Base-by-base conservation (phyloP, 177 flowering plant genomes). In the Vitis hybrid region DNA sequence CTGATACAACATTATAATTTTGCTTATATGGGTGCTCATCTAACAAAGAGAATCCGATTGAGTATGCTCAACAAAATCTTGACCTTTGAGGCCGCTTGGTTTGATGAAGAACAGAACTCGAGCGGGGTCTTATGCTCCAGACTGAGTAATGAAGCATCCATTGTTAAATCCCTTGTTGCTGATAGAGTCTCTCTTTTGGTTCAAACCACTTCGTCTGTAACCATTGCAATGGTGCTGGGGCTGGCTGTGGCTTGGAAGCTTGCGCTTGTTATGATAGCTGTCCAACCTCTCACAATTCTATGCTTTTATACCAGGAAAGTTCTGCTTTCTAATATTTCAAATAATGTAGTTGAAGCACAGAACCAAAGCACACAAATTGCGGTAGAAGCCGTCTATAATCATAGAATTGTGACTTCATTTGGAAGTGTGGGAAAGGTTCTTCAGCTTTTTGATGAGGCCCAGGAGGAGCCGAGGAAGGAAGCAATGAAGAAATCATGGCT, bases 51-150 rank as follows among this genome's bases (percentile, higher is more conserved):
- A 70, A 82, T 94, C 18, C 75, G 98, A 11, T 58, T 86, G 51
- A 73, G 71, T 58, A 90, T 90, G 97, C 93, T 94, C 0, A 85
- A 84, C 61, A 94, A 92, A 76, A 87, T 94, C 62, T 70, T 94
- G 30, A 76, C 88, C 0, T 94, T 94, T 48, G 98, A 94, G 70
- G 66, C 90, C 3, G 97, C 94, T 5, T 92, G 98, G 98, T 94
- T 94, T 51, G 98, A 94, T 59, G 88, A 90, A 30, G 97, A 91
- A 49, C 64, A 82, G 15, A 92, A 94, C 66, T 86, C 97, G 0
- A 91, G 91, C 61, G 94, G 91, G 2, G 92, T 89, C 2, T 71
- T 94, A 24, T 90, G 91, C 65, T 84, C 95, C 10, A 86, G 95
- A 69, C 71, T 94, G 58, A 87, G 88, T 80, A 81, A 81, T 71